phyloP scores from a whole-genome alignment of 2,329 filamentous ascomycete genomes.

The Mollisiaceae sp. region DNA sequence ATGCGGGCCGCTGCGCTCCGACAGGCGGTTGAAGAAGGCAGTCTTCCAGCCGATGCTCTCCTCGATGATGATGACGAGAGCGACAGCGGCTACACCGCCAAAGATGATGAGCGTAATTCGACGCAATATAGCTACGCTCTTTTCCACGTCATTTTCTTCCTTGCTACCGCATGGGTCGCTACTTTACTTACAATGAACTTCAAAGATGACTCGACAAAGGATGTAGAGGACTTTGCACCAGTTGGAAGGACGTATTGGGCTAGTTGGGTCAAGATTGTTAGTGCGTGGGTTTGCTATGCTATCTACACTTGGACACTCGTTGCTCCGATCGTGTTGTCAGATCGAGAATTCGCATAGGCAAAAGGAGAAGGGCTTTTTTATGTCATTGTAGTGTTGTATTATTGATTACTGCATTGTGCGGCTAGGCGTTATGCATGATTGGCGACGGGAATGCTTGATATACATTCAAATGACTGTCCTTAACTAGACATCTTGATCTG shows the following conservation, averaged over 20 bases:
- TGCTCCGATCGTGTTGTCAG: constrained; percentile 83
- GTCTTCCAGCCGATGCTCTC: constrained; percentile 87
- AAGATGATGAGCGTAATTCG: constrained; percentile 85
- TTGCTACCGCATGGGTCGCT: constrained; percentile 94
- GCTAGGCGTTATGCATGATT: constrained; percentile 4
- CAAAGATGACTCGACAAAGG: constrained; percentile 61
- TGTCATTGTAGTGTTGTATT: not conserved
- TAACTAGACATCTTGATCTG: not conserved
- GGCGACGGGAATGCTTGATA: not conserved
- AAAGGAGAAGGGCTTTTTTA: not conserved
- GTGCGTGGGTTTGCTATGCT: constrained; percentile 93
- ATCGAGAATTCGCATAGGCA: constrained; percentile 62
- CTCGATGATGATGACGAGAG: constrained; percentile 70
- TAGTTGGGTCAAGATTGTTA: constrained; percentile 99
- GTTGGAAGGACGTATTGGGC: constrained; percentile 96
- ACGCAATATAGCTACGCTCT: constrained; percentile 97
- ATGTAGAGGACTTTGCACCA: constrained; percentile 82
- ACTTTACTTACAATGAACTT: constrained; percentile 85
- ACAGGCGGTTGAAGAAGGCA: constrained; percentile 89
- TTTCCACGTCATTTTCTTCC: constrained; percentile 97
- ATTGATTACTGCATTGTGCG: constrained; percentile 3
- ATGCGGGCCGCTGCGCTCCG: constrained; percentile 93
- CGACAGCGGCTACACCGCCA: constrained; percentile 60
- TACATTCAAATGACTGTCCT: not conserved
- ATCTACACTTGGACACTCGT: constrained; percentile 94